phyloP scores from a whole-genome alignment of 768 basidiomycete genomes.

The Aureoboletus auriporus region DNA sequence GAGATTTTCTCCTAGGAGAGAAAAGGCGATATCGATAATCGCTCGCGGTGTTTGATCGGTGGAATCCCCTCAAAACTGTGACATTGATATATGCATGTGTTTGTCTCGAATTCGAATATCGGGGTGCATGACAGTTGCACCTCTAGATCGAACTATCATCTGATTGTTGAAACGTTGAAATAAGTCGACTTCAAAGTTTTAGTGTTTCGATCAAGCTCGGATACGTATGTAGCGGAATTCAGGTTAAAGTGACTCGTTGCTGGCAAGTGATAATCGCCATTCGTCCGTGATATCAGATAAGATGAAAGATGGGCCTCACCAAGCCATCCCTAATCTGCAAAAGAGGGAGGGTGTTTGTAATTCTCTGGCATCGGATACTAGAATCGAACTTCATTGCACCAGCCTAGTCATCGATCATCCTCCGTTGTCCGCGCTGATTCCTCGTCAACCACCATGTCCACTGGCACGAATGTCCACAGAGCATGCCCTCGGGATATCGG shows the following conservation, averaged over 20 bases:
- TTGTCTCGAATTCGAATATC: background rate
- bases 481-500: constrained; percentile 20
- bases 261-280: background rate
- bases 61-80: background rate
- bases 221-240: background rate
- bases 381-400: background rate
- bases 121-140: too few relatives aligned
- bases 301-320: background rate
- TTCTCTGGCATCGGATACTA: background rate
- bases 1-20: constrained; percentile 14
- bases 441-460: constrained; percentile 13
- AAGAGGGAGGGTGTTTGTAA: too few relatives aligned
- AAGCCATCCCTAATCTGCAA: background rate
- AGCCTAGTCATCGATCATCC: constrained; percentile 3
- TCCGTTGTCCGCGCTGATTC: constrained; percentile 11
- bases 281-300: background rate
- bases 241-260: background rate
- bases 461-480: background rate
- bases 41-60: constrained; percentile 6
- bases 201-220: background rate
- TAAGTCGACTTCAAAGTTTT: background rate
- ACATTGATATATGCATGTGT: background rate
- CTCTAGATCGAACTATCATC: too few relatives aligned
- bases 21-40: constrained; percentile 18
- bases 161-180: too few relatives aligned